Conservation (phyloP, 176 grass and related monocot genomes). For the Hordeum marinum region DNA sequence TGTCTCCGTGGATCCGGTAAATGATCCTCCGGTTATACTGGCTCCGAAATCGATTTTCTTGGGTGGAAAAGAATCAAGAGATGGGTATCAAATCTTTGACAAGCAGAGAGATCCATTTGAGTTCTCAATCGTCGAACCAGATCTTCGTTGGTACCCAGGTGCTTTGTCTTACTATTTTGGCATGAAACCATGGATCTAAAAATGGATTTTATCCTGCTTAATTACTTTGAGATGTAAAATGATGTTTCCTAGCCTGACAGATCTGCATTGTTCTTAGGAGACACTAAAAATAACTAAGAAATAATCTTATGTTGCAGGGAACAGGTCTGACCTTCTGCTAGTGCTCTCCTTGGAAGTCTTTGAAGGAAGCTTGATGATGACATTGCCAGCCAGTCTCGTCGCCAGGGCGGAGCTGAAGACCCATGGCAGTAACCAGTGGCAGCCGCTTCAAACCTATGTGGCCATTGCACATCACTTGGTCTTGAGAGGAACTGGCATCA, state of each 20-base stretch:
- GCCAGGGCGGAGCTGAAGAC: conserved; percentile 41
- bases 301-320: conserved; percentile 35
- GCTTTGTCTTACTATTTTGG: not conserved
- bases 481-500: conserved; percentile 56
- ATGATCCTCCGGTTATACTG: conserved; percentile 67
- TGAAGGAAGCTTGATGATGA: conserved; percentile 46
- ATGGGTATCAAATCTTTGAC: conserved; percentile 60
- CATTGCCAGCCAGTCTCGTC: conserved; percentile 37
- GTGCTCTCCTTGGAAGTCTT: conserved; percentile 66
- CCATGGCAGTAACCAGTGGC: conserved; percentile 43
- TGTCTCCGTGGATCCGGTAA: conserved; percentile 58
- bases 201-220: not conserved
- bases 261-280: not conserved
- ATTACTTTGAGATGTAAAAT: not conserved
- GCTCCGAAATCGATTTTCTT: conserved; percentile 63
- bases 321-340: conserved; percentile 59
- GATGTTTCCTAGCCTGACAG: not conserved
- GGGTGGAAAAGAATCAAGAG: conserved; percentile 36
- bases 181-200: not conserved
- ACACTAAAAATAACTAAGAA: not conserved
- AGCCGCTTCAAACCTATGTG: conserved; percentile 54
- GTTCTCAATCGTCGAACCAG: conserved; percentile 60
- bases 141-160: conserved; percentile 68
- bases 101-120: conserved; percentile 56
- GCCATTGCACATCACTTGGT: conserved; percentile 59